A percentile compares a stretch with the other conserved stretches of the same genome.
phyloP scores from a whole-genome alignment of 2,329 filamentous ascomycete species.

The Penicillium palitans region DNA sequence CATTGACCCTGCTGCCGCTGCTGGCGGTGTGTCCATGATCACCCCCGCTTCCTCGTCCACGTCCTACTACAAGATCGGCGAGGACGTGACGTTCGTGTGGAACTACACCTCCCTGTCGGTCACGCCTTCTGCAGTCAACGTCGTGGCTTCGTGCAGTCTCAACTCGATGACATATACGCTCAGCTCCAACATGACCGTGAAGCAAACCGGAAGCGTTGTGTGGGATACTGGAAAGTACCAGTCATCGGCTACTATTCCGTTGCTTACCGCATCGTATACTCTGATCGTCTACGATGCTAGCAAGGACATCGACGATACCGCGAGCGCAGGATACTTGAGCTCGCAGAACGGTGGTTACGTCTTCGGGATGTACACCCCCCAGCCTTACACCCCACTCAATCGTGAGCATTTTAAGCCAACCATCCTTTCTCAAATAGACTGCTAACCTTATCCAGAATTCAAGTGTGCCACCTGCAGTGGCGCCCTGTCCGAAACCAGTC shows the following conservation, averaged over 20 bases:
- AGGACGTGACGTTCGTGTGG: slow-evolving; percentile 65
- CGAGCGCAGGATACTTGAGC: slow-evolving; percentile 57
- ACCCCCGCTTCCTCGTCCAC: slow-evolving; percentile 55
- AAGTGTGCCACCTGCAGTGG: slow-evolving; percentile 59
- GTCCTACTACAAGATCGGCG: slow-evolving; percentile 65
- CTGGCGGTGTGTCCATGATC: slow-evolving; percentile 63
- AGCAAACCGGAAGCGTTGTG: slow-evolving; percentile 53
- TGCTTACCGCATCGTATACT: slow-evolving; percentile 63
- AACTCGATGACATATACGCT: slow-evolving; percentile 64
- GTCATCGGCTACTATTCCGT: slow-evolving; percentile 49
- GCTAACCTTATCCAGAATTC: slow-evolving; percentile 45
- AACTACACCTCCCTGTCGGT: slow-evolving; percentile 66
- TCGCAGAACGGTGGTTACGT: slow-evolving; percentile 52
- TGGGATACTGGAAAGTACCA: slow-evolving; percentile 63
- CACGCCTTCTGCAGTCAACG: slow-evolving; percentile 60
- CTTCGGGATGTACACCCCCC: slow-evolving; percentile 65
- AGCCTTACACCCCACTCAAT: slow-evolving; percentile 51
- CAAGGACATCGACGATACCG: slow-evolving; percentile 52
- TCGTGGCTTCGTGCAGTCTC: slow-evolving; percentile 60
- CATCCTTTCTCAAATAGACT: not conserved
- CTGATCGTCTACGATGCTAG: slow-evolving; percentile 62
- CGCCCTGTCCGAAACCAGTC: slow-evolving; percentile 55
- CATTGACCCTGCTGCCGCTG: slow-evolving; percentile 55
- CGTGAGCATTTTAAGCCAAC: slow-evolving; percentile 42
- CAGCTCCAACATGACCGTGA: slow-evolving; percentile 57